Conservation (phyloP, 75 land plant species). For the Chamaecyparis obtusa region DNA sequence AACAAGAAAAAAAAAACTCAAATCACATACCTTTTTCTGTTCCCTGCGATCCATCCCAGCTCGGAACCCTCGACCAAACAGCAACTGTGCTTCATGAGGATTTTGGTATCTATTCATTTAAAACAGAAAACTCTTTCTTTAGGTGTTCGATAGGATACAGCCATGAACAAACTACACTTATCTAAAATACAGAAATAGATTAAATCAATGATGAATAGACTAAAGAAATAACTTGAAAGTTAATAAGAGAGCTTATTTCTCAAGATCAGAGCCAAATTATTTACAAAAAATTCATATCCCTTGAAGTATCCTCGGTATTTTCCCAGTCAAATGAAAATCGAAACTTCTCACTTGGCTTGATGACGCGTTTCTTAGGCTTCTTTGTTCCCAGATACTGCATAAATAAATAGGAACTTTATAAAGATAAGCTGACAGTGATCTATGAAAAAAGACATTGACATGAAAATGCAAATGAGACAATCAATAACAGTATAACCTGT, state of each 20-base stretch:
- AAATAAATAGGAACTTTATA: background rate
- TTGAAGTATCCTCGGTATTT: conserved; percentile 96
- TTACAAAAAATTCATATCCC: conserved; percentile 90
- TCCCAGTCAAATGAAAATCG: conserved; percentile 99
- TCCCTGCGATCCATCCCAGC: conserved; percentile 98
- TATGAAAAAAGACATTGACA: background rate
- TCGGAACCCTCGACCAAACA: conserved; percentile 94
- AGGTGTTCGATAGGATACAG: background rate
- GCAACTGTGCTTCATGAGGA: conserved; percentile 93
- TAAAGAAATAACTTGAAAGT: background rate
- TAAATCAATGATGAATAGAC: background rate
- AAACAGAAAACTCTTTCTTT: background rate
- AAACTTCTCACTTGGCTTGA: conserved; percentile 98
- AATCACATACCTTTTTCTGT: conserved; percentile 76
- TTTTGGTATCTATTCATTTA: conserved; percentile 62
- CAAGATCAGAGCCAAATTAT: background rate
- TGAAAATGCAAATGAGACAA: background rate
- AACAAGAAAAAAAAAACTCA: background rate
- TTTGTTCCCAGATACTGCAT: conserved; percentile 84
- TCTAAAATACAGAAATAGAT: background rate
- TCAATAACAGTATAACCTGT: conserved; percentile 49
- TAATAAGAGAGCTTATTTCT: background rate
- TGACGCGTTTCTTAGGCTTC: conserved; percentile 97
- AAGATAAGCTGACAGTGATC: background rate
- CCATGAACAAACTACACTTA: background rate